Evolutionary conservation across 306 rosid species (phyloP).

Genomic region (Vigna mungo): DNA sequence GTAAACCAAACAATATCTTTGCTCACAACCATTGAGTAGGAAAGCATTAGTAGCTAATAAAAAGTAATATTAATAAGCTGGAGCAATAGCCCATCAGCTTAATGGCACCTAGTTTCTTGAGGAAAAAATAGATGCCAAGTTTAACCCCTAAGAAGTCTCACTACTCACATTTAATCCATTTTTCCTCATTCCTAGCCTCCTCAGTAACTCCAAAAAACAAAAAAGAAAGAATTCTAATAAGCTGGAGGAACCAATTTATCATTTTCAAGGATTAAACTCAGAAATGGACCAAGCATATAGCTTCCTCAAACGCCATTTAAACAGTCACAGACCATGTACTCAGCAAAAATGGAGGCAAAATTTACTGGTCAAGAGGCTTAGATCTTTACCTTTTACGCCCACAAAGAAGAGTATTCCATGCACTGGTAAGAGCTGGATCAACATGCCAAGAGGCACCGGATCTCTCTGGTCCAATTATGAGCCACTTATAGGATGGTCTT

Average conservation of each 20-base stretch:
- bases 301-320: constrained; percentile 22
- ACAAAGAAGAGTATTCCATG: constrained; percentile 95
- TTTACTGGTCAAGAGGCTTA: constrained; percentile 29
- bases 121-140: constrained; percentile 14
- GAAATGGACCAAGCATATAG: constrained; percentile 31
- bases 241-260: constrained; percentile 21
- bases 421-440: constrained; percentile 99
- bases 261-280: constrained; percentile 34
- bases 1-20: constrained; percentile 24
- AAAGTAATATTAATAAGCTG: not conserved
- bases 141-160: constrained; percentile 6
- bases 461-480: constrained; percentile 95
- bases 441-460: constrained; percentile 99
- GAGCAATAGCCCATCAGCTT: constrained; percentile 22
- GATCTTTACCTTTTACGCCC: constrained; percentile 85
- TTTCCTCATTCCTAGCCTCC: constrained; percentile 22
- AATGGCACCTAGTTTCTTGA: constrained; percentile 22
- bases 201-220: constrained; percentile 10
- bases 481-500: constrained; percentile 96
- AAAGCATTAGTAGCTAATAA: not conserved
- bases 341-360: constrained; percentile 27
- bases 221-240: constrained; percentile 14
- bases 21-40: not conserved
- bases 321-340: constrained; percentile 20
- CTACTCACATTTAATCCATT: constrained; percentile 20